Base-by-base conservation (phyloP, 176 grass and related monocot species). In the Pontederia crassipes region DNA sequence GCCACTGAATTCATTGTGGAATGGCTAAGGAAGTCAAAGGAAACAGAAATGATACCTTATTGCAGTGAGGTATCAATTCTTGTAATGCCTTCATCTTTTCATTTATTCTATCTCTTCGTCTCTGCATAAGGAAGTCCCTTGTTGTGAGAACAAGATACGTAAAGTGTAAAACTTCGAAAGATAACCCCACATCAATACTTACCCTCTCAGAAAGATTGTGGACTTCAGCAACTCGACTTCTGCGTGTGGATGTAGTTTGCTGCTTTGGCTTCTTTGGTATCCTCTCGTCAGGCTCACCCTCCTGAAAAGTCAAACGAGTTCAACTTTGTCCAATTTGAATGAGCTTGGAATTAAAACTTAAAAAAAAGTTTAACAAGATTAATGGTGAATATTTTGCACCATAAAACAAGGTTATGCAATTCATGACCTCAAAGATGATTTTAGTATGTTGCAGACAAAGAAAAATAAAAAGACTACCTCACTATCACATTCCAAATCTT, bases 401-500 rank as follows among this genome's bases (percentile, higher is more conserved):
- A 28, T 28, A 28, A 59, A 28, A 11, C 14, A 8, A 18, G 0
- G 7, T 3, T 17, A 17, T 3, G 3, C 8, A 55, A 9, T 55
- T 28, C 11, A 4, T 12, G 1, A 14, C 28, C 20, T 28, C 27
- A 32, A 12, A 59, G 11, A 28, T 28, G 20, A 54, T 54, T 16
- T 14, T 15, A 13, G 15, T 14, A 11, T 11, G 49, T 17, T 12
- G 11, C 5, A 27, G 49, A 5, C 0, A 10, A 72, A 24, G 0
- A 20, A 54, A 54, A 52, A 10, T 45, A 11, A 70, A n/a, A 6
- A 56, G 20, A 48, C 9, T 75, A 89, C 89, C 82, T 92, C 84
- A 61, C 81, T 82, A 58, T 79, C 87, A 62, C 84, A 89, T 67
- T 81, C 88, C 0, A 72, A 85, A 55, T 98, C 79, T n/a, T 83